Evolutionary conservation across 352 stramenopile genomes (phyloP), one percentile per base, ranked within the genome.

Genomic region (Paralagenidium karlingii): DNA sequence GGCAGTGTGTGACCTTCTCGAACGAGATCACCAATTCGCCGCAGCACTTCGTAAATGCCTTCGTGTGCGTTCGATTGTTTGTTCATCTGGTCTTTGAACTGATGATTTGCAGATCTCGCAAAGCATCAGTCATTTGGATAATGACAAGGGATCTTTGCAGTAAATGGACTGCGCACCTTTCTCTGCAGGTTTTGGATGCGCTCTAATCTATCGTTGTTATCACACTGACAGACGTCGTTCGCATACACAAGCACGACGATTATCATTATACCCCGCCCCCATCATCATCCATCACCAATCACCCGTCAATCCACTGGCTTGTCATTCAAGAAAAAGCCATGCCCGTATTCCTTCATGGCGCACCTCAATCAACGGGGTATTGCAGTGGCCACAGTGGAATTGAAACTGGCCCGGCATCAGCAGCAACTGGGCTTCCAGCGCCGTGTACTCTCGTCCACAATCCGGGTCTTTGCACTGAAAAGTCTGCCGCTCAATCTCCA

Each of bases 11-110:
- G 60, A 0, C 79, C 79, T 44, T 87, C 71, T 41, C 83, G 83
- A 0, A 88, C 53, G 45, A 74, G 87, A 32, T 83, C 71, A 12
- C 75, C 73, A 33, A 93, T 93, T 1, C 76, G 65, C 20, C 67
- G 61, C 12, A 93, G 49, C 8, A 89, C 70, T 52, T 90, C 79
- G 47, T 87, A 88, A 41, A 93, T 68, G 15, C 79, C 76, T 40
- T 93, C 79, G 47, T 90, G 79, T 56, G 89, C 70, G 4, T 58
- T 68, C 4, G 60, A 60, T 60, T 87, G 71, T 34, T 82, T 82
- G 58, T 93, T 93, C 69, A 93, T 86, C 47, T 93, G 79, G 33
- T 87, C 70, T 49, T 87, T 87, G 42, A 89, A 88, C 69, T 83
- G 16, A 1, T 8, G 24, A 6, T 25, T 48, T 16, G 24, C 15